phyloP scores from a whole-genome alignment of 1,284 basidiomycete species.

The Tilletia indica region DNA sequence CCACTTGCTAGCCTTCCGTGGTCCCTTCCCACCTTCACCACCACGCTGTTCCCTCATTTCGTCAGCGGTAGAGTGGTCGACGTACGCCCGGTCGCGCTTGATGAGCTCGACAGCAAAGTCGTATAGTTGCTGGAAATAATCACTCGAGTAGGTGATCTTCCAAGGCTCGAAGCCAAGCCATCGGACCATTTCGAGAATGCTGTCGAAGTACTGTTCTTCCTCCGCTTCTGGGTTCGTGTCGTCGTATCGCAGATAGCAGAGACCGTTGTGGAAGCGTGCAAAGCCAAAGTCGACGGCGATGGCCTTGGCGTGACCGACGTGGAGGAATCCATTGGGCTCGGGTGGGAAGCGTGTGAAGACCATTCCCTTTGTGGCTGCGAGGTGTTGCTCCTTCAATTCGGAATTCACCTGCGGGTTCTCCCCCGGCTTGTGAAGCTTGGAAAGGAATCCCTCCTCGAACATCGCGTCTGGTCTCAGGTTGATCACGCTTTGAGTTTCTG shows the following conservation, averaged over 20 bases:
- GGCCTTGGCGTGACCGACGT: slow-evolving; percentile 94
- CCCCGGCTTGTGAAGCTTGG: slow-evolving; percentile 87
- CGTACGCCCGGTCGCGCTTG: slow-evolving; percentile 85
- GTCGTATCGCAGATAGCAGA: slow-evolving; percentile 91
- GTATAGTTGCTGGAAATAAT: slow-evolving; percentile 88
- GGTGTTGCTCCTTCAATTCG: slow-evolving; percentile 75
- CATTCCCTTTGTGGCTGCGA: slow-evolving; percentile 74
- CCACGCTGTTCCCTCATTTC: slow-evolving; percentile 86
- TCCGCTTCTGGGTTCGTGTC: slow-evolving; percentile 99
- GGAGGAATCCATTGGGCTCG: slow-evolving; percentile 94
- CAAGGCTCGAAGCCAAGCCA: slow-evolving; percentile 98
- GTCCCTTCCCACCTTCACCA: slow-evolving; percentile 71
- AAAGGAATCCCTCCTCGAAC: slow-evolving; percentile 93
- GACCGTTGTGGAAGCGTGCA: slow-evolving; percentile 83
- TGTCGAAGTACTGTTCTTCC: slow-evolving; percentile 92
- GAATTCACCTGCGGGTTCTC: slow-evolving; percentile 85
- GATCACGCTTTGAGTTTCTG: slow-evolving; percentile 28
- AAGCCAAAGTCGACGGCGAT: slow-evolving; percentile 99
- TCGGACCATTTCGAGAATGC: slow-evolving; percentile 88
- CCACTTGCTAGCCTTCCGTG: slow-evolving; percentile 80
- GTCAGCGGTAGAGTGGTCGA: slow-evolving; percentile 92
- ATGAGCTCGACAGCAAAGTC: slow-evolving; percentile 88
- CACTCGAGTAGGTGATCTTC: slow-evolving; percentile 98
- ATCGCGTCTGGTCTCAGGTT: slow-evolving; percentile 63
- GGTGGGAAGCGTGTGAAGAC: slow-evolving; percentile 98